These are phyloP conservation scores for Laburnicola sp. DNA, from an alignment of 2,329 filamentous ascomycete species.

Conservation along the genomic window DNA sequence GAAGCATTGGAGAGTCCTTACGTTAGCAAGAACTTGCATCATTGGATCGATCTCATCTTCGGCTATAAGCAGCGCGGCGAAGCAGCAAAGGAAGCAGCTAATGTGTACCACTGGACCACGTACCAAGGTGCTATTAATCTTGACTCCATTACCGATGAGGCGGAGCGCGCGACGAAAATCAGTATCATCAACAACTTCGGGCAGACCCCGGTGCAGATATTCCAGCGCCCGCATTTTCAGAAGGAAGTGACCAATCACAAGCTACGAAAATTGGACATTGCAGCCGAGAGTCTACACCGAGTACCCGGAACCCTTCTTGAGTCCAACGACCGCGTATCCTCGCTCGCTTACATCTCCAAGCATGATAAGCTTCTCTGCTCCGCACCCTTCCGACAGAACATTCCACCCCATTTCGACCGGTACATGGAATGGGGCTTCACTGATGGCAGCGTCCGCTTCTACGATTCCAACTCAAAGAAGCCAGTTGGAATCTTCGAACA, in stretches of 20 bases:
- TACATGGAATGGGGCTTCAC: conserved; percentile 96
- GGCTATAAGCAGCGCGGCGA: conserved; percentile 93
- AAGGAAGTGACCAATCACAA: conserved; percentile 70
- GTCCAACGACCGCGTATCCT: conserved; percentile 77
- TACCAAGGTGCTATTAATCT: conserved; percentile 93
- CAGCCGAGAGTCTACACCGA: conserved; percentile 73
- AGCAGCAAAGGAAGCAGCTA: conserved; percentile 84
- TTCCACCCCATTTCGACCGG: conserved; percentile 83
- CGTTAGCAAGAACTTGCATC: conserved; percentile 84
- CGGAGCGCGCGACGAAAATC: conserved; percentile 85
- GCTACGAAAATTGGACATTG: conserved; percentile 72
- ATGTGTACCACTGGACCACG: conserved; percentile 94
- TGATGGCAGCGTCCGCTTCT: conserved; percentile 91
- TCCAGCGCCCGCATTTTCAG: conserved; percentile 76
- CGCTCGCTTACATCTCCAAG: conserved; percentile 75
- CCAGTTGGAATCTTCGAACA: conserved; percentile 89
- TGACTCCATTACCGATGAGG: conserved; percentile 84
- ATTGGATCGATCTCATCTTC: conserved; percentile 96
- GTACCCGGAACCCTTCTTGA: conserved; percentile 76
- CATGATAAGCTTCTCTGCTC: conserved; percentile 82
- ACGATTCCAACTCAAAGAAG: conserved; percentile 79
- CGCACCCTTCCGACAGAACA: conserved; percentile 80
- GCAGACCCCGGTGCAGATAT: conserved; percentile 95
- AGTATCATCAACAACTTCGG: conserved; percentile 99
- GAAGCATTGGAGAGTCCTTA: conserved; percentile 92